These are phyloP conservation scores for Saturnispora silvae DNA, from an alignment of 805 yeast species.

Conservation along the genomic window DNA sequence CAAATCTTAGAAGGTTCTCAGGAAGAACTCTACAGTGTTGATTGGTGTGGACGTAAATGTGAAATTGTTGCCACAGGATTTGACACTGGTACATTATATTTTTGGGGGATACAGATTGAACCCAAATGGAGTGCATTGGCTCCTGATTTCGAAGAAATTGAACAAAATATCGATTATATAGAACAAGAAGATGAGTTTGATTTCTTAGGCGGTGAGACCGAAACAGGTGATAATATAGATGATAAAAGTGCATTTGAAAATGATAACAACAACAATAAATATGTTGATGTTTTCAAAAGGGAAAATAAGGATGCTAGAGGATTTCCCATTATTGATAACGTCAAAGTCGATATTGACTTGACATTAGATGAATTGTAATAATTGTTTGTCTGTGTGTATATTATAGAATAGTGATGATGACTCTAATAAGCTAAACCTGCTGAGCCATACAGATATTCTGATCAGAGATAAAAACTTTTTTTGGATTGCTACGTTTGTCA, in stretches of 20 bases:
- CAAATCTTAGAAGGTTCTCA: conserved; percentile 82
- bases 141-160: conserved; percentile 91
- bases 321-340: conserved; percentile 42
- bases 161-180: conserved; percentile 78
- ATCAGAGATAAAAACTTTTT: no score
- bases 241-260: conserved; percentile 43
- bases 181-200: conserved; percentile 92
- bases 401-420: not conserved
- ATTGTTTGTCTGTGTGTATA: not conserved
- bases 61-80: conserved; percentile 73
- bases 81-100: conserved; percentile 71
- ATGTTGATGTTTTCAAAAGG: conserved; percentile 53
- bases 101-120: conserved; percentile 75
- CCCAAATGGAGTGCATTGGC: conserved; percentile 96
- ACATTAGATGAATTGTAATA: not conserved
- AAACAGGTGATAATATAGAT: conserved; percentile 44
- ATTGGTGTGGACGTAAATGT: conserved; percentile 74
- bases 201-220: conserved; percentile 41
- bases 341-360: conserved; percentile 36
- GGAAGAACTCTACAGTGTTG: conserved; percentile 78
- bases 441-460: no score
- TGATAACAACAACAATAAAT: conserved; percentile 24
- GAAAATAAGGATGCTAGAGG: conserved; percentile 70
- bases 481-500: no score
- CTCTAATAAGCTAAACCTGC: no score